Conservation (phyloP, 192 early-diverging fungal species). For the Fimicolochytrium jonesii region DNA sequence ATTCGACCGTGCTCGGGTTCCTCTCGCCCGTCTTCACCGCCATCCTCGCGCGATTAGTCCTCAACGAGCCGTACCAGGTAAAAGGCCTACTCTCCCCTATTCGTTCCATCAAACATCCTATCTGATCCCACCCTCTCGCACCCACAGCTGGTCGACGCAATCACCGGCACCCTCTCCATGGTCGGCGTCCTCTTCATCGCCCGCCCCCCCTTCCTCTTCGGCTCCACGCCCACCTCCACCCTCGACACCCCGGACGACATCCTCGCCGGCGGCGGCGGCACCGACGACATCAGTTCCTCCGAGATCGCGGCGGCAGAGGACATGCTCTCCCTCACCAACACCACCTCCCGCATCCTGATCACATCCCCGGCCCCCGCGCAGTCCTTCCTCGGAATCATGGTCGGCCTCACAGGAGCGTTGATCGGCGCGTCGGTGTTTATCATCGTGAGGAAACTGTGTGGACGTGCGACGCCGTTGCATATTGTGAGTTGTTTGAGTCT, state of each 20-base stretch:
- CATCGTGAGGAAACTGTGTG: slow-evolving; percentile 10
- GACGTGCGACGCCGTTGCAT: slow-evolving; percentile 14
- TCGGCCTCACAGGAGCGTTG: slow-evolving; percentile 21
- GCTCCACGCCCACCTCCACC: not conserved
- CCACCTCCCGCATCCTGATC: not conserved
- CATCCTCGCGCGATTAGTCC: slow-evolving; percentile 21
- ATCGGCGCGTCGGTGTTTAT: slow-evolving; percentile 22
- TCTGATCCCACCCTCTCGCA: not conserved
- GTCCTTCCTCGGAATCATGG: slow-evolving; percentile 5
- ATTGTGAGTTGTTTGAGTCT: slow-evolving; percentile 15
- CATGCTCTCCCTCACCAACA: not conserved
- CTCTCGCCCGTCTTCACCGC: slow-evolving; percentile 27
- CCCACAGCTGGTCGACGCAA: slow-evolving; percentile 22
- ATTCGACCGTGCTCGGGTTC: slow-evolving; percentile 31
- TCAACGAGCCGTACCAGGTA: slow-evolving; percentile 27
- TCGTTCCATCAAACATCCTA: not conserved
- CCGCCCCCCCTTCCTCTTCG: slow-evolving; percentile 27
- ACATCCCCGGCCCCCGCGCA: not conserved
- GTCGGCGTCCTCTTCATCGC: slow-evolving; percentile 31
- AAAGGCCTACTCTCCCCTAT: not conserved
- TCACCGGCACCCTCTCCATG: slow-evolving; percentile 21
- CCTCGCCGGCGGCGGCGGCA: slow-evolving; percentile 2
- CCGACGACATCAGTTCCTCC: not conserved
- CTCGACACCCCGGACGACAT: slow-evolving; percentile 21
- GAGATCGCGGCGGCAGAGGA: not conserved